phyloP scores from a whole-genome alignment of 1,284 basidiomycete genomes.

The Heterobasidion parviporum region DNA sequence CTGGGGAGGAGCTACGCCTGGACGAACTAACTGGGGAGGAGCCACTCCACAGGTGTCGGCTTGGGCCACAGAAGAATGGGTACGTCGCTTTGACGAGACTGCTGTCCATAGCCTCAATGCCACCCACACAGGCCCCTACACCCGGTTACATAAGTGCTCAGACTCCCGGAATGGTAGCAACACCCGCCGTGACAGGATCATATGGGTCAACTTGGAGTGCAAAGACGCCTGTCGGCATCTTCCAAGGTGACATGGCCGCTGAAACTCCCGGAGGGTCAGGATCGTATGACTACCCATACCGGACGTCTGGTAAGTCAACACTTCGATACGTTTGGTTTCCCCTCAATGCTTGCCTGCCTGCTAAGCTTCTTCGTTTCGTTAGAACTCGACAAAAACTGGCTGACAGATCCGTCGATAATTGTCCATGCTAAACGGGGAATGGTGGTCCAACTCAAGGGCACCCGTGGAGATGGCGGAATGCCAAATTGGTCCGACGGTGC shows the following conservation, averaged over 20 bases:
- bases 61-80: constrained; percentile 11
- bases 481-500: constrained; percentile 43
- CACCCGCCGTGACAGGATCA: constrained; percentile 2
- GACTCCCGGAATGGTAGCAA: constrained; percentile 30
- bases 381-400: constrained; percentile 30
- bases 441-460: constrained; percentile 39
- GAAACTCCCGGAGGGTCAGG: constrained; percentile 11
- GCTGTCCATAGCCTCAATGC: constrained; percentile 13
- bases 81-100: constrained; percentile 7
- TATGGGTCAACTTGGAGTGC: constrained; percentile 24
- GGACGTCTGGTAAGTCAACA: constrained; percentile 8
- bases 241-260: constrained; percentile 11
- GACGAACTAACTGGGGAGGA: constrained; percentile 10
- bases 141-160: constrained; percentile 29
- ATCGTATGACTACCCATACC: constrained; percentile 3
- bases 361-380: background rate
- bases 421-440: constrained; percentile 32
- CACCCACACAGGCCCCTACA: constrained; percentile 24
- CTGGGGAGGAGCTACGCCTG: constrained; percentile 26
- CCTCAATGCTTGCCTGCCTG: background rate
- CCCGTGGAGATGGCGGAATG: constrained; percentile 23
- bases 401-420: constrained; percentile 34
- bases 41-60: background rate
- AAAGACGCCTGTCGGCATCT: constrained; percentile 30
- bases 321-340: background rate